Base-by-base conservation (phyloP, 2,329 filamentous ascomycete genomes). In the Aspergillus neoniger region DNA sequence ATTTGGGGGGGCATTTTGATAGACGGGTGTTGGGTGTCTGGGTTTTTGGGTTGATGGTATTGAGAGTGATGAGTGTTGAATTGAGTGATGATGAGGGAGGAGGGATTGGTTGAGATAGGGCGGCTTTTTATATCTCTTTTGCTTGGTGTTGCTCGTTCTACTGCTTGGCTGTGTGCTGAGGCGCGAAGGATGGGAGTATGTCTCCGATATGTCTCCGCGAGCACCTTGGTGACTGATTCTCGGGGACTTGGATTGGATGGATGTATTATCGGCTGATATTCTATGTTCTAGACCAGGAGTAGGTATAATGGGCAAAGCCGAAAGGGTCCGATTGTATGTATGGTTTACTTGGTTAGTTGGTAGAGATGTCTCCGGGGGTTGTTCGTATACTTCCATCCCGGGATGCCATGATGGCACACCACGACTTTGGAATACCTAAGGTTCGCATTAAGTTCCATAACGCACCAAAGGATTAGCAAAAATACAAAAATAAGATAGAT, bases 171-270 rank as follows among this genome's bases (percentile, higher is more conserved):
- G 51, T 41, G 51, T 3, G 6, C 41, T 10, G 38, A 21, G 21
- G 2, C 14, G 12, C 32, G 32, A 36, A 36, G 32, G 32, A 36
- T 17, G 21, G 51, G 15, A 28, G 17, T 43, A 64, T 59, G 62
- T 64, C 30, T 62, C 62, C 62, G 59, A 62, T 15, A 64, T 60
- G 52, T 64, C 57, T 62, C 62, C 62, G 62, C 21, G 57, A 38
- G 50, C 51, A 53, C 17, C 48, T 47, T 41, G 36, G 15, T 25
- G 56, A 6, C 25, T 12, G 5, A 2, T 12, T 36, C 4, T 36
- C 12, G 1, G 32, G 32, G 32, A 12, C 21, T 10, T 15, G 17
- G 15, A 30, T 28, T 8, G 38, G 14, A 14, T 30, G 4, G 7
- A 6, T 15, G 32, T 23, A 28, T 41, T 21, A 17, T 23, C 4